Conservation (phyloP, 805 yeast genomes). For the Nakazawaea ambrosiae region DNA sequence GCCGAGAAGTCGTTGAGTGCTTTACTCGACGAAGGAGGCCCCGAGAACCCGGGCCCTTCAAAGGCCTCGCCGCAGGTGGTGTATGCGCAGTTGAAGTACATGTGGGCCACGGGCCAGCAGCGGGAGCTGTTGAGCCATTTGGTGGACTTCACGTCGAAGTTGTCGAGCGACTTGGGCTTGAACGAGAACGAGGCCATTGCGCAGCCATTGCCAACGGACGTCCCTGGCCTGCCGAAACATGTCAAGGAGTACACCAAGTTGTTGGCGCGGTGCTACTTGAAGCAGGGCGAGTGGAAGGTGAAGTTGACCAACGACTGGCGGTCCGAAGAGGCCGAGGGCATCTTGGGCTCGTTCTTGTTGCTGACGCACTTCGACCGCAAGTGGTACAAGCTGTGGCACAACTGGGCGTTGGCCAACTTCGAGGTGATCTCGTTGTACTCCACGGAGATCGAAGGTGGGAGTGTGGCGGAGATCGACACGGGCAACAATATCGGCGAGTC, state of each 20-base stretch:
- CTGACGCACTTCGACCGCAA: constrained; percentile 91
- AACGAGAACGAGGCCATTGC: constrained; percentile 83
- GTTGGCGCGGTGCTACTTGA: constrained; percentile 88
- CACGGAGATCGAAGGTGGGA: constrained; percentile 13
- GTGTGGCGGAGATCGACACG: background rate
- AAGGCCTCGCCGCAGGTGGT: constrained; percentile 96
- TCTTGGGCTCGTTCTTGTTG: constrained; percentile 82
- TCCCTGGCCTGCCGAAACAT: constrained; percentile 66
- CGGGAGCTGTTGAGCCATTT: constrained; percentile 80
- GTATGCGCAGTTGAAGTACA: constrained; percentile 90
- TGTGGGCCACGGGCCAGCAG: constrained; percentile 94
- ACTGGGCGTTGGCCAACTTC: constrained; percentile 97
- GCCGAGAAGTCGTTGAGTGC: constrained; percentile 89
- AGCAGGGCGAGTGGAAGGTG: constrained; percentile 98
- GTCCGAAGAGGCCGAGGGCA: constrained; percentile 62
- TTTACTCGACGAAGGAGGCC: constrained; percentile 67
- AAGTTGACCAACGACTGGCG: constrained; percentile 77
- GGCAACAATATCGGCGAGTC: background rate
- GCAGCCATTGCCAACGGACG: constrained; percentile 71
- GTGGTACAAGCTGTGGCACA: constrained; percentile 99
- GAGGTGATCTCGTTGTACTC: constrained; percentile 73
- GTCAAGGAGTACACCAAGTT: constrained; percentile 78
- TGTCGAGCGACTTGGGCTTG: constrained; percentile 83
- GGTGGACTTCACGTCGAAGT: constrained; percentile 83
- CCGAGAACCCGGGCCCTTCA: constrained; percentile 44